Conservation (phyloP, 176 grass and related monocot genomes). For the Lolium perenne region DNA sequence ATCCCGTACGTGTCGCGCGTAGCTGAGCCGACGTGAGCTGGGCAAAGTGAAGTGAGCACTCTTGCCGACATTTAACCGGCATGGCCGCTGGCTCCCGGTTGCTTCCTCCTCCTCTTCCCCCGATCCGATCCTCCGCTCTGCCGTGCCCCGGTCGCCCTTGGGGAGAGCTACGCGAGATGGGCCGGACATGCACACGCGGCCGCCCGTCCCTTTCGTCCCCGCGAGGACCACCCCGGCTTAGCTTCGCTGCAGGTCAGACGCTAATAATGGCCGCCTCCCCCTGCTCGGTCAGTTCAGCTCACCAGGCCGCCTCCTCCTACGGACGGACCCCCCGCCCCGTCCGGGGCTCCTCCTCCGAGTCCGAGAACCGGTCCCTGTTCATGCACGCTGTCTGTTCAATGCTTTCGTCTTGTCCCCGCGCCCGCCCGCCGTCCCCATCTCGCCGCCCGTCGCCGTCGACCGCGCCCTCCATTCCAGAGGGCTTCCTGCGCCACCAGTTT, state of each 20-base stretch:
- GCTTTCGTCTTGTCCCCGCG: conserved; percentile 3
- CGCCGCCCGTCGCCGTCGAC: conserved; percentile 28
- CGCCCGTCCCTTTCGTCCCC: conserved; percentile 46
- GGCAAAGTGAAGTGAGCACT: background rate
- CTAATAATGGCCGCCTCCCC: conserved; percentile 39
- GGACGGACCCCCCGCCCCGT: background rate
- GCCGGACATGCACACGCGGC: conserved; percentile 16
- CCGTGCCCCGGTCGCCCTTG: conserved; percentile 39
- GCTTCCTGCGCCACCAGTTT: conserved; percentile 44
- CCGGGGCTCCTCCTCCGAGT: background rate
- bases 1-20: conserved; percentile 27
- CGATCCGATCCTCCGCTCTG: background rate
- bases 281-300: conserved; percentile 29
- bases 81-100: conserved; percentile 27
- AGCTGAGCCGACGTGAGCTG: background rate
- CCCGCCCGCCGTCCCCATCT: conserved; percentile 16
- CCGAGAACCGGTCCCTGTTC: conserved; percentile 38
- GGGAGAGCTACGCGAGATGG: conserved; percentile 43
- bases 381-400: conserved; percentile 37
- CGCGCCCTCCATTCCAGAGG: background rate
- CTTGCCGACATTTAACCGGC: conserved; percentile 28
- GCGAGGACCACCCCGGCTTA: conserved; percentile 24
- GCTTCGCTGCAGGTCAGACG: conserved; percentile 47
- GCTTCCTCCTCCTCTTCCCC: background rate
- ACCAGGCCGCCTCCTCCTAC: background rate